Percentiles rank a stretch among this genome's conserved stretches.
phyloP scores from a whole-genome alignment of 1,284 basidiomycete genomes.

The Irpex sp. region DNA sequence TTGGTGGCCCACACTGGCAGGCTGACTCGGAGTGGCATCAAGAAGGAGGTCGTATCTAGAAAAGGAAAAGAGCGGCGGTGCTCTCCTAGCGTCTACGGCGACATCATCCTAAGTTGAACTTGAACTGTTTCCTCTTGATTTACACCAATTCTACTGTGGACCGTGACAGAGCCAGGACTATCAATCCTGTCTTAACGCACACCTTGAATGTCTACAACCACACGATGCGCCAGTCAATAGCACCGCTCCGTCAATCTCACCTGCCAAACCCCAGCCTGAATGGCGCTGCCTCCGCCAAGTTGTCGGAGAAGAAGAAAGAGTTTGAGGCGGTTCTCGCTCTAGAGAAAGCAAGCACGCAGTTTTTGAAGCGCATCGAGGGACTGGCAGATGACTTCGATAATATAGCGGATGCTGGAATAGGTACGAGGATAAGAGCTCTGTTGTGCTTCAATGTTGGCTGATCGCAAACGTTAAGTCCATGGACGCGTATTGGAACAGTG shows the following conservation, averaged over 20 bases:
- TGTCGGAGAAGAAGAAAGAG: conserved; percentile 77
- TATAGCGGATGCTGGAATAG: conserved; percentile 72
- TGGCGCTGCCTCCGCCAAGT: conserved; percentile 48
- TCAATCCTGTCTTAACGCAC: neutral
- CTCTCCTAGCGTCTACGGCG: too few species aligned
- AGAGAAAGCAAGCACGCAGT: conserved; percentile 57
- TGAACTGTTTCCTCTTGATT: too few species aligned
- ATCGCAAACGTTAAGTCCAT: conserved; percentile 44
- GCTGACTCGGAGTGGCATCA: neutral
- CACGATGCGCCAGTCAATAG: conserved; percentile 52
- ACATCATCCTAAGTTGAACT: too few species aligned
- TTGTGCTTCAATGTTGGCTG: conserved; percentile 2
- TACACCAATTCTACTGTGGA: neutral
- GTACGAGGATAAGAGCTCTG: conserved; percentile 31
- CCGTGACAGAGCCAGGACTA: neutral
- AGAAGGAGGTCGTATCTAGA: neutral
- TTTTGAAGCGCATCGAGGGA: conserved; percentile 62
- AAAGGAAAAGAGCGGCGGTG: neutral
- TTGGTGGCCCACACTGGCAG: neutral
- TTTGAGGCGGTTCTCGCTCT: conserved; percentile 71
- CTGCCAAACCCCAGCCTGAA: conserved; percentile 37
- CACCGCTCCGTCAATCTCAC: conserved; percentile 48
- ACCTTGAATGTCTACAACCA: neutral
- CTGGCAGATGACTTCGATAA: conserved; percentile 68
- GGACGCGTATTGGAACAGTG: conserved; percentile 76